Evolutionary conservation across 83 land plant species (phyloP), one percentile per base, ranked within the genome.

Genomic region (Thuja plicata): DNA sequence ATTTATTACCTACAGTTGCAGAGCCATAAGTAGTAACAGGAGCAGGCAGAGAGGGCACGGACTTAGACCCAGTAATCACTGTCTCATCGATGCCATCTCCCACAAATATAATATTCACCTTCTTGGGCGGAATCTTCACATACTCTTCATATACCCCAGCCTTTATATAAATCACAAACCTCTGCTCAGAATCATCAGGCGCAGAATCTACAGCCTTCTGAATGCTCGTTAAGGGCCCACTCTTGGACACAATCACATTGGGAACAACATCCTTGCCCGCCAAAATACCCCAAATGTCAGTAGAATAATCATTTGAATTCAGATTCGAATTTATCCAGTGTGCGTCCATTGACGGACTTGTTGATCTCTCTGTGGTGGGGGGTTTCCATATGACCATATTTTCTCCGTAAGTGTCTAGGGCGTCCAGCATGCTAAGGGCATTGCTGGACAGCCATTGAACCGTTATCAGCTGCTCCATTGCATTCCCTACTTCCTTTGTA

Each of bases 41-140:
- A 35, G 94, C 97, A 38, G 87, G 93, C 52, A 92, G 50, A 9
- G 87, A 80, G 17, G 92, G 87, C 45, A 86, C 98, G 57, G 92
- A 93, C 89, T 55, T 90, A 80, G 89, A 90, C 35, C 97, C 98
- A n/a, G 94, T 93, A 60, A 97, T 94, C n/a, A 97, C 91, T 8
- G 97, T 95, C 87, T 84, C 91, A 46, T 94, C 95, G 10, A 93
- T 92, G 71, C 97, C 97, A 85, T 97, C 98, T 0, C 98, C 98
- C 24, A 96, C 74, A 73, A 97, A 81, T 94, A 94, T 94, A 52
- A 97, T 89, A 86, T 92, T 93, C 73, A 88, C 89, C 87, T 90
- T 89, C 32, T 86, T 83, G 27, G 70, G 89, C 3, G 93, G 92
- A 19, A 97, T 90, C 52, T 89, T 87, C 34, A 97, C 93, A 37